A percentile compares a stretch with the other conserved stretches of the same genome.
Conservation (phyloP, 2,329 filamentous ascomycete species). For the Chrysoporthe deuterocubensis region DNA sequence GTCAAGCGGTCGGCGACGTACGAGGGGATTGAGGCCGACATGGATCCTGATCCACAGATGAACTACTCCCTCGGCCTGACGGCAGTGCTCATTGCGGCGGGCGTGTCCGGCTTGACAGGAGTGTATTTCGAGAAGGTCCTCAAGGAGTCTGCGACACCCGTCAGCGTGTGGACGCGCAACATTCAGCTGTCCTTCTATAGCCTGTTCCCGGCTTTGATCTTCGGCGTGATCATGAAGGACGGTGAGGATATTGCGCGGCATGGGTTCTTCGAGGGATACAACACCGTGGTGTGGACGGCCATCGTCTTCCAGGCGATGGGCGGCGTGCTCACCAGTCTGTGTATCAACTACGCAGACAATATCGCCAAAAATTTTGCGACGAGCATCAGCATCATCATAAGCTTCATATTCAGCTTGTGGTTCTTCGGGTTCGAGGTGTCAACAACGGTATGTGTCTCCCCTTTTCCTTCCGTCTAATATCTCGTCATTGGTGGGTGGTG, state of each 20-base stretch:
- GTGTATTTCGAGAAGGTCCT: slow-evolving; percentile 91
- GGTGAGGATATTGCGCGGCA: slow-evolving; percentile 80
- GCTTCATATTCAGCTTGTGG: slow-evolving; percentile 81
- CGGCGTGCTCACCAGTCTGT: slow-evolving; percentile 81
- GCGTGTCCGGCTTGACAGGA: slow-evolving; percentile 81
- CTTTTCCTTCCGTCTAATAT: slow-evolving; percentile 19
- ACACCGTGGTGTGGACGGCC: slow-evolving; percentile 85
- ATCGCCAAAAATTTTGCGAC: slow-evolving; percentile 94
- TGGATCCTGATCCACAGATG: slow-evolving; percentile 60
- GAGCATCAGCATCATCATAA: slow-evolving; percentile 87
- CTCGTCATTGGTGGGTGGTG: not conserved
- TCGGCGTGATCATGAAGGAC: slow-evolving; percentile 86
- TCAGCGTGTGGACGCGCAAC: slow-evolving; percentile 91
- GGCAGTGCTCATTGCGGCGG: slow-evolving; percentile 77
- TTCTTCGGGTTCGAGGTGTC: slow-evolving; percentile 83
- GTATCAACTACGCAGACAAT: slow-evolving; percentile 83
- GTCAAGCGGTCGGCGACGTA: slow-evolving; percentile 83
- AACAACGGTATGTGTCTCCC: slow-evolving; percentile 60
- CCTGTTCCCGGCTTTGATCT: slow-evolving; percentile 82
- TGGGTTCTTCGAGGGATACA: slow-evolving; percentile 95
- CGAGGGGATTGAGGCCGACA: slow-evolving; percentile 77
- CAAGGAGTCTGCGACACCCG: slow-evolving; percentile 76
- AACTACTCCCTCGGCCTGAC: slow-evolving; percentile 79
- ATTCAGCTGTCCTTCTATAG: slow-evolving; percentile 95
- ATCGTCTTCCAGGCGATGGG: slow-evolving; percentile 82